These are phyloP conservation scores for Polytrichum commune DNA, from an alignment of 225 moss, liverwort and hornwort genomes.

Conservation along the genomic window DNA sequence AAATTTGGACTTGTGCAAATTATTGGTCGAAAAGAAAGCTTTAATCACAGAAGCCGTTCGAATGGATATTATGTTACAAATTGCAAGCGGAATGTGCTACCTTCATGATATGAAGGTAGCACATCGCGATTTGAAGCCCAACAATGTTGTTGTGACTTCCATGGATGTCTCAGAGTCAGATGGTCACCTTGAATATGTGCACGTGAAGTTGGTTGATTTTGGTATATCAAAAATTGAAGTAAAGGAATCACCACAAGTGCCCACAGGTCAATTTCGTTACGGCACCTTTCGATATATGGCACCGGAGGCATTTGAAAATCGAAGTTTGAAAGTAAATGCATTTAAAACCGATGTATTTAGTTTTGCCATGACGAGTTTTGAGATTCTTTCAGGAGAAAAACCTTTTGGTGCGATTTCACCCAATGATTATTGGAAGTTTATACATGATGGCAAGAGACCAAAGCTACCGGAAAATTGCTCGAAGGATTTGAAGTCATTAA, in stretches of 20 bases:
- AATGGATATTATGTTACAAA: background rate
- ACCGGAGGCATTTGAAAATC: background rate
- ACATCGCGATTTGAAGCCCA: conserved; percentile 9
- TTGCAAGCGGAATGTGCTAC: conserved; percentile 11
- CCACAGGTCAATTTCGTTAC: background rate
- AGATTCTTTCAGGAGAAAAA: background rate
- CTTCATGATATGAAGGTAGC: conserved; percentile 8
- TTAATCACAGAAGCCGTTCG: background rate
- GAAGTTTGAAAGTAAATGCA: background rate
- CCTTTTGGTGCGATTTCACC: background rate
- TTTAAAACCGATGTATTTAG: background rate
- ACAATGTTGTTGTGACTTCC: background rate
- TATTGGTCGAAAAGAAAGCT: background rate
- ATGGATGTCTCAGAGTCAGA: background rate
- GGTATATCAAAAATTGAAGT: conserved; percentile 2
- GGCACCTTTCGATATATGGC: conserved; percentile 2
- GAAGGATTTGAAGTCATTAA: background rate
- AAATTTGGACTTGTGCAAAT: background rate
- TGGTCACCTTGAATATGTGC: background rate
- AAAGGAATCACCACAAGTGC: background rate
- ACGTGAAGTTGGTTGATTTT: conserved; percentile 1
- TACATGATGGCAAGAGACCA: background rate
- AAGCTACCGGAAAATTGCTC: background rate
- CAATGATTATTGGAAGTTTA: background rate
- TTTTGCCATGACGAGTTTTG: background rate